Evolutionary conservation across 345 rosid genomes (phyloP), one percentile per base, ranked within the genome.

Genomic region (Eucalyptus marginata): DNA sequence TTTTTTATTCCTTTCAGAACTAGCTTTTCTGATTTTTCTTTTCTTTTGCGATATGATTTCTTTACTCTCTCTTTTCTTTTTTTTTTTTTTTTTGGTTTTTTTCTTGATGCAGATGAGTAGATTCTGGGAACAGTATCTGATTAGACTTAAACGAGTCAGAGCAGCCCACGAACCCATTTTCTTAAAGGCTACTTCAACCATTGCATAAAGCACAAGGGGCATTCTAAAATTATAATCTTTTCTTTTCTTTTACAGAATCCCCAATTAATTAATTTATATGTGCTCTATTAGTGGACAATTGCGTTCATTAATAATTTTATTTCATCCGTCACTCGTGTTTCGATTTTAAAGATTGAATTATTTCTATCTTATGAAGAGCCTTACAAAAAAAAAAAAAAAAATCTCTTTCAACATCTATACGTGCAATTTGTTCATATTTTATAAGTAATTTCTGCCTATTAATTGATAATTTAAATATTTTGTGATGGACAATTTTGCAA

Each of bases 1-100:
- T 40, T 40, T 71, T 33, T 17, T 18, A 0, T 52, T 52, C 58
- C 0, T 52, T 33, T 18, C 27, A 10, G 81, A 71, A 10, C 81
- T 18, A 71, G 25, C 46, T 71, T 36, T 18, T 10, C 81, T 36
- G 13, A 20, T 6, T 40, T 76, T 36, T 20, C 8, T 10, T 36
- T 40, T 76, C 83, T 20, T 36, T 40, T 10, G 46, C 47, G 10
- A 36, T 76, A 3, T 40, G 83, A 76, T 76, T 40, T 76, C 29
- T 20, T 18, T 20, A 14, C 68, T 59, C 5, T 7, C 68, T 59
- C 5, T 7, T 4, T 3, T n/a, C 4, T 14, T 15, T 7, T 12
- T 2, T 8, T 2, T 7, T 8, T 15, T 31, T 4, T 15, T 66
- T 7, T 13, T 1, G 15, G 14, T 3, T 8, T 16, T 36, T 18